Conservation (phyloP, 2,329 filamentous ascomycete genomes). For the Pseudogymnoascus sp. region DNA sequence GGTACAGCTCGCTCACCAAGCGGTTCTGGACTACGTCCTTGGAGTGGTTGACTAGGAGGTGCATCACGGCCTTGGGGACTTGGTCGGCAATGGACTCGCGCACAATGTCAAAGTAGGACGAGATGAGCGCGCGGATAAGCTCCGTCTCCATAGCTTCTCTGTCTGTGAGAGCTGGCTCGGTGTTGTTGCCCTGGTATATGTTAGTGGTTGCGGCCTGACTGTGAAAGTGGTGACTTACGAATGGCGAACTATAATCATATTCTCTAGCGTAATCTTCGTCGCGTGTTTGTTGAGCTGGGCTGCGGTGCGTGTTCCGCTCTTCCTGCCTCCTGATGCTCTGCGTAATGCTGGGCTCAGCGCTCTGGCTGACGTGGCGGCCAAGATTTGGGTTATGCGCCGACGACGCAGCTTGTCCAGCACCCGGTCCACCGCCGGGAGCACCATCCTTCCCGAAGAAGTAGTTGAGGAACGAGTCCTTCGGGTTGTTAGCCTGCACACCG, state of each 20-base stretch:
- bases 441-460: conserved; percentile 99
- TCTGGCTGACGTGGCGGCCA: conserved; percentile 67
- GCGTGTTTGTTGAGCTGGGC: conserved; percentile 45
- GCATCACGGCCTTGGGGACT: conserved; percentile 98
- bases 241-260: conserved; percentile 36
- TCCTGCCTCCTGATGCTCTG: conserved; percentile 72
- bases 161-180: conserved; percentile 85
- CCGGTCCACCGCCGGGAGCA: conserved; percentile 38
- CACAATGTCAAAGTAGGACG: conserved; percentile 98
- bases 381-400: conserved; percentile 32
- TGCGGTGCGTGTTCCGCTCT: conserved; percentile 36
- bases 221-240: conserved; percentile 36
- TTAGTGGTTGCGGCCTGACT: conserved; percentile 16
- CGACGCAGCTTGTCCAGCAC: conserved; percentile 31
- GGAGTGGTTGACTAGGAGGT: conserved; percentile 94
- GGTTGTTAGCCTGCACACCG: conserved; percentile 53
- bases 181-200: conserved; percentile 43
- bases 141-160: conserved; percentile 96
- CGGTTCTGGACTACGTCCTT: conserved; percentile 98
- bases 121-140: conserved; percentile 91
- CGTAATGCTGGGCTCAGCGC: conserved; percentile 71
- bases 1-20: conserved; percentile 91
- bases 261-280: conserved; percentile 32
- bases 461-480: conserved; percentile 88
- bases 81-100: conserved; percentile 98